Conservation (phyloP, 805 yeast genomes). For the Kazachstania kunashirensis region DNA sequence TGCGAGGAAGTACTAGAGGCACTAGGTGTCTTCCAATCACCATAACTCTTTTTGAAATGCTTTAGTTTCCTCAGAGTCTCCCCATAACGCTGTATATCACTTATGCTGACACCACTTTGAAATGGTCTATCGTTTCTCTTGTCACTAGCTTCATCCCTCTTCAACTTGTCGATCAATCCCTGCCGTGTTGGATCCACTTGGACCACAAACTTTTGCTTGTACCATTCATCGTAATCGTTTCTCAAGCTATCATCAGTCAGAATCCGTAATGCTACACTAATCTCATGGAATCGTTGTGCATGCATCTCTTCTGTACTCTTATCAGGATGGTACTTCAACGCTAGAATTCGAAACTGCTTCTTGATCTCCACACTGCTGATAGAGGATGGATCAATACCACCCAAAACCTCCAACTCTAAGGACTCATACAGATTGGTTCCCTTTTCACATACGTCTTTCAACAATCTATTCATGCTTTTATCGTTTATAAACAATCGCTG, state of each 20-base stretch:
- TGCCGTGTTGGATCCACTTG: slow-evolving; percentile 1
- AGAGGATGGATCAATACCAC: no score
- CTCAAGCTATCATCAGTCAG: slow-evolving; percentile 15
- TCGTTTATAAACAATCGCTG: no score
- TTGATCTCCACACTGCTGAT: slow-evolving; percentile 13
- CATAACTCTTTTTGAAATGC: slow-evolving; percentile 19
- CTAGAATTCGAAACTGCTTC: slow-evolving; percentile 16
- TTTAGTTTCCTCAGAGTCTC: slow-evolving; percentile 20
- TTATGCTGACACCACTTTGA: not conserved
- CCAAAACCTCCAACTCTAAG: no score
- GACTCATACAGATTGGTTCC: no score
- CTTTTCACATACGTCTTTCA: no score
- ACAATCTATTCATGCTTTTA: no score
- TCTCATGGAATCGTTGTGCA: slow-evolving; percentile 16
- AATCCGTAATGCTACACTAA: slow-evolving; percentile 22
- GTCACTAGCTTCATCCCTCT: not conserved
- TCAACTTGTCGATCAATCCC: slow-evolving; percentile 5
- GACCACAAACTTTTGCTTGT: not conserved
- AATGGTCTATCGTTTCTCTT: not conserved
- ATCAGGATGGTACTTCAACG: slow-evolving; percentile 25
- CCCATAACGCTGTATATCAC: slow-evolving; percentile 20
- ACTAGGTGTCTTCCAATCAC: slow-evolving; percentile 16
- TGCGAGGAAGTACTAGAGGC: not conserved
- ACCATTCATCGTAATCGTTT: slow-evolving; percentile 20
- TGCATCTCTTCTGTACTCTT: slow-evolving; percentile 12